These are phyloP conservation scores for Ceratocystis variospora DNA, from an alignment of 2,329 filamentous ascomycete genomes.

Conservation along the genomic window DNA sequence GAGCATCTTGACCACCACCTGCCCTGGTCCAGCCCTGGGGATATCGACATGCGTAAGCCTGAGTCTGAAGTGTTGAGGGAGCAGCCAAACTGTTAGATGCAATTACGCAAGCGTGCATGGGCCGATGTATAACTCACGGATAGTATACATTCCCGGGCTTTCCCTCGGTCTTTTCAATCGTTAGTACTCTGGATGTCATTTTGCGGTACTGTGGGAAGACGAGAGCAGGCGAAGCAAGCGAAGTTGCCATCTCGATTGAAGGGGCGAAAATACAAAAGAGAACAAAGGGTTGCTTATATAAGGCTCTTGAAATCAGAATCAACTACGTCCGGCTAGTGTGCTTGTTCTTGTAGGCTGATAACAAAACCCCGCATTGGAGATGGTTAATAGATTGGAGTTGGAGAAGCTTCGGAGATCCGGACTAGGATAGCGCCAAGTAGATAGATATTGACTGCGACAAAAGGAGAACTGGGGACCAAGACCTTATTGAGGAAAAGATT, in stretches of 20 bases:
- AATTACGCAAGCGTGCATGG: neutral
- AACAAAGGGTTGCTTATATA: neutral
- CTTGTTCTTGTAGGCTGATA: neutral
- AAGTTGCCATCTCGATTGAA: neutral
- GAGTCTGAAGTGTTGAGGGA: slow-evolving; percentile 30
- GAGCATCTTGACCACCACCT: slow-evolving; percentile 62
- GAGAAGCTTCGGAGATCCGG: neutral
- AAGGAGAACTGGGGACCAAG: neutral
- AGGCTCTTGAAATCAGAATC: neutral
- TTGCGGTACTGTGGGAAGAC: slow-evolving; percentile 13
- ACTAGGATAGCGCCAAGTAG: neutral
- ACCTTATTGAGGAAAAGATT: too few relatives aligned
- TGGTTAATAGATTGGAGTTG: neutral
- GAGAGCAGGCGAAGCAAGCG: slow-evolving; percentile 11
- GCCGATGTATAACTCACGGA: slow-evolving; percentile 37
- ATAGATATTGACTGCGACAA: neutral
- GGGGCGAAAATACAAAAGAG: neutral
- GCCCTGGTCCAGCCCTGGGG: slow-evolving; percentile 47
- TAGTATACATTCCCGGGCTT: slow-evolving; percentile 85
- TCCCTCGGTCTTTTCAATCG: slow-evolving; percentile 56
- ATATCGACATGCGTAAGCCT: slow-evolving; percentile 46
- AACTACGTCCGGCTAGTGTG: neutral
- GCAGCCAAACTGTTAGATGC: too few relatives aligned
- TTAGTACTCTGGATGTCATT: slow-evolving; percentile 29
- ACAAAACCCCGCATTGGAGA: slow-evolving; percentile 4